Base-by-base conservation (phyloP, 1,139 yeast species). In the Sugiyamaella castrensis region DNA sequence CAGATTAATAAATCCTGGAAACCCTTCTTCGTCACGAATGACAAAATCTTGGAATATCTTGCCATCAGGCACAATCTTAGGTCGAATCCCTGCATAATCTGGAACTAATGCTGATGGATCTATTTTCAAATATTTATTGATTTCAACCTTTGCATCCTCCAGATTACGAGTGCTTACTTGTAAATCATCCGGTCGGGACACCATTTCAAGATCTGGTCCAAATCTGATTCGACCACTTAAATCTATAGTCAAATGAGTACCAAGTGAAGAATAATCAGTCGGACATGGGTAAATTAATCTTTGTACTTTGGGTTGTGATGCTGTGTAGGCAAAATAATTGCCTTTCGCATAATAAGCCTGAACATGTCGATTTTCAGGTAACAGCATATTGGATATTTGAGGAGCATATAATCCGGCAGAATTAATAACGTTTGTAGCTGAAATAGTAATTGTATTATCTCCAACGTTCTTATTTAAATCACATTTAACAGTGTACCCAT, bases 121-220 rank as follows among this genome's bases (percentile, higher is more conserved):
- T 11, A 87, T 69, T 0, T 92, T 91, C 51, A 84, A 76, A 66
- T 87, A 89, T 42, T 74, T 71, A 12, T 67, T 59, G 16, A 88
- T 83, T 1, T 85, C 87, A 33, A 71, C 67, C 50, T 70, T 73
- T 0, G 94, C 95, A 0, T 69, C 71, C 2, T 71, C 71, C 26
- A 83, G 63, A 53, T 82, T 84, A 1, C 63, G 65, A 24, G 64
- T 64, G 40, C 61, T 67, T 11, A 68, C 70, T 15, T 54, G 50
- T 6, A 67, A 54, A 43, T 70, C 69, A 8, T 56, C 53, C 2
- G 79, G 76, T 1, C 65, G 55, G 10, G 77, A 76, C 2, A 86
- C 78, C 89, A 95, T 88, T 65, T 88, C 95, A 47, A 87, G 69
- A 64, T 89, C 96, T 0, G 97, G 97, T 0, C 97, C 97, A 64